Evolutionary conservation across 495 filamentous ascomycete genomes (phyloP), one percentile per base, ranked within the genome.

Genomic region (Penicillium malachiteum): DNA sequence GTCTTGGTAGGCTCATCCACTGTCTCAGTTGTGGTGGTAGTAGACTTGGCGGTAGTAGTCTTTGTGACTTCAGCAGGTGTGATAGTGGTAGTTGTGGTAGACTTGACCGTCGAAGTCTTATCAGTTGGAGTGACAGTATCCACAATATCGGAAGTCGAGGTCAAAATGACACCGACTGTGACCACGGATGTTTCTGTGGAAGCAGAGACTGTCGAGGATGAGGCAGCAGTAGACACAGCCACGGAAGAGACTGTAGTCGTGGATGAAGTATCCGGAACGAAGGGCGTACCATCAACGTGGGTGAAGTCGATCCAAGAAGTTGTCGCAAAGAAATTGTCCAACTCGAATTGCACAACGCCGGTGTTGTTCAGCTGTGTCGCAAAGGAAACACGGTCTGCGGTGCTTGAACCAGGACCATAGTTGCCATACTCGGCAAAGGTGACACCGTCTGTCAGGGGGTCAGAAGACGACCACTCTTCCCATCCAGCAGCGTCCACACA

Each of bases 401-500:
- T 52, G 18, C 48, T 51, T 3, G 58, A 57, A 7, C 60, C 60
- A 7, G 60, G 50, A 16, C 60, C 60, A 42, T 42, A 39, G 17
- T 60, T 64, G 7, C 49, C 44, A 39, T 64, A 64, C 16, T 64
- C 60, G 5, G 53, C 54, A 41, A 64, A 64, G 2, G 57, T 57
- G n/a, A 64, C 60, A 16, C 44, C 42, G 18, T 5, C 26, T 10
- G 48, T 64, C 4, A 54, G 50, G 7, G 59, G 59, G 14, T 39
- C 60, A 38, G 49, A 53, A 2, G 21, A 50, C 2, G 60, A 64
- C 54, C 60, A 57, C 43, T 57, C 17, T 7, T 59, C 26, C 85
- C 85, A 87, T 0, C 84, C 84, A 9, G 80, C 79, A 34, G 63
- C 17, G 54, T 85, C 84, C 57, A 88, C 75, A 38, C 84, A 74